phyloP scores from a whole-genome alignment of 768 basidiomycete genomes.

The Naganishia randhawae region DNA sequence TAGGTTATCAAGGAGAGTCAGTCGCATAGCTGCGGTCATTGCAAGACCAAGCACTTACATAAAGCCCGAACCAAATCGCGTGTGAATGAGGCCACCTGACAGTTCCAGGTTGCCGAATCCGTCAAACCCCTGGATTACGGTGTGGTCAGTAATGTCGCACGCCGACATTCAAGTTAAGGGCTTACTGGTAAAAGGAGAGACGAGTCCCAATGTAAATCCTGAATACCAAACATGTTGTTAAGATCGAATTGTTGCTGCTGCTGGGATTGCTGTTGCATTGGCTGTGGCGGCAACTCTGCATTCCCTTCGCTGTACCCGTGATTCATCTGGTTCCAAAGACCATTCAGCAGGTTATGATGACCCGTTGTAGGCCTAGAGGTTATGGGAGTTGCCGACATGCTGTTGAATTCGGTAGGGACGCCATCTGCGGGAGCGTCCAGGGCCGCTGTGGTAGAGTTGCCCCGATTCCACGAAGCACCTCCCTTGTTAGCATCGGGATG shows the following conservation, averaged over 20 bases:
- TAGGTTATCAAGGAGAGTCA: background rate
- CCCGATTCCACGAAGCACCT: background rate
- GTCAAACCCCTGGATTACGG: conserved; percentile 24
- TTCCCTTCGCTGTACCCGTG: conserved; percentile 16
- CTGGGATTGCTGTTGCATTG: background rate
- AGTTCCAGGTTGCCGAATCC: conserved; percentile 30
- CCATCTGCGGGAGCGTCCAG: background rate
- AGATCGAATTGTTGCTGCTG: background rate
- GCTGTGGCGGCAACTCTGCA: conserved; percentile 4
- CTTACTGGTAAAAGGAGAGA: conserved; percentile 29
- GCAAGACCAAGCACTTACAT: conserved; percentile 14
- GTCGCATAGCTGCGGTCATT: background rate
- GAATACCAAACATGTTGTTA: conserved; percentile 21
- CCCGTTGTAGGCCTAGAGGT: background rate
- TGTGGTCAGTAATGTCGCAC: background rate
- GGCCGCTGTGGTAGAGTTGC: background rate
- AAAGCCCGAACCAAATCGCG: conserved; percentile 28
- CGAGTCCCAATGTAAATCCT: conserved; percentile 31
- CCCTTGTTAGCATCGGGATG: conserved; percentile 14
- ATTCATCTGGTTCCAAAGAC: conserved; percentile 19
- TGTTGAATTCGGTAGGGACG: background rate
- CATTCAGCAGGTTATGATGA: conserved; percentile 24
- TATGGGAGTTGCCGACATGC: conserved; percentile 2
- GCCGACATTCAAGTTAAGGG: background rate
- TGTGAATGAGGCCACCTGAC: conserved; percentile 30